Conservation (phyloP, 805 yeast species). For the Candida morakotiae region DNA sequence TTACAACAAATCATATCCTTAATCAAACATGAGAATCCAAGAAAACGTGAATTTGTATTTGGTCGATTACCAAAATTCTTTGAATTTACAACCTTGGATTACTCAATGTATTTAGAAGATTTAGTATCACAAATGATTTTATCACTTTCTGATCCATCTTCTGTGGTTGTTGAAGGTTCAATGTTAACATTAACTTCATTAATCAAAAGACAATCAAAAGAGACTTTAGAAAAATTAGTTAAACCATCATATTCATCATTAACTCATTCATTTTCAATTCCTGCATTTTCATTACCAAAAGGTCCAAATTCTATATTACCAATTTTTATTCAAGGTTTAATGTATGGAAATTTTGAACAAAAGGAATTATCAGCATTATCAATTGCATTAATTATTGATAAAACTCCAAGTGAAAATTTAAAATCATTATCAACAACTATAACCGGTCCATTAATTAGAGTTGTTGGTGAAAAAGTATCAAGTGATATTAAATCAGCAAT, state of each 20-base stretch:
- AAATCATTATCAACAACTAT: slow-evolving; percentile 88
- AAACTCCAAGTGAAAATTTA: slow-evolving; percentile 78
- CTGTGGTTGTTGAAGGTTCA: slow-evolving; percentile 58
- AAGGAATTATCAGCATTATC: slow-evolving; percentile 86
- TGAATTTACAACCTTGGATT: slow-evolving; percentile 59
- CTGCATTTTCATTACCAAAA: slow-evolving; percentile 71
- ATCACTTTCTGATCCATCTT: slow-evolving; percentile 67
- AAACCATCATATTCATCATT: slow-evolving; percentile 78
- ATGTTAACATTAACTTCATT: slow-evolving; percentile 62
- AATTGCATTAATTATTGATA: slow-evolving; percentile 79
- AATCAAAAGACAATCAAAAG: slow-evolving; percentile 70
- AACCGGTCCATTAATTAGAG: slow-evolving; percentile 97
- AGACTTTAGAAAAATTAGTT: slow-evolving; percentile 70
- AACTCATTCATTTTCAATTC: slow-evolving; percentile 63
- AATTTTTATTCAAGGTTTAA: slow-evolving; percentile 87
- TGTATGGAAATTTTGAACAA: slow-evolving; percentile 85
- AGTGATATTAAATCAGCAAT: slow-evolving; percentile 95
- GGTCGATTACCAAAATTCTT: slow-evolving; percentile 72
- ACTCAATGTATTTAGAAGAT: slow-evolving; percentile 69
- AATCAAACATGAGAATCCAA: slow-evolving; percentile 70
- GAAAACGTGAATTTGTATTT: slow-evolving; percentile 59
- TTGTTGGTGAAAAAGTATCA: slow-evolving; percentile 91
- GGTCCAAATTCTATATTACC: slow-evolving; percentile 90
- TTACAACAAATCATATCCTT: slow-evolving; percentile 75
- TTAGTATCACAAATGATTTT: slow-evolving; percentile 66